Conservation (phyloP, 148 eudicot genomes). For the Suaeda aralocaspica region DNA sequence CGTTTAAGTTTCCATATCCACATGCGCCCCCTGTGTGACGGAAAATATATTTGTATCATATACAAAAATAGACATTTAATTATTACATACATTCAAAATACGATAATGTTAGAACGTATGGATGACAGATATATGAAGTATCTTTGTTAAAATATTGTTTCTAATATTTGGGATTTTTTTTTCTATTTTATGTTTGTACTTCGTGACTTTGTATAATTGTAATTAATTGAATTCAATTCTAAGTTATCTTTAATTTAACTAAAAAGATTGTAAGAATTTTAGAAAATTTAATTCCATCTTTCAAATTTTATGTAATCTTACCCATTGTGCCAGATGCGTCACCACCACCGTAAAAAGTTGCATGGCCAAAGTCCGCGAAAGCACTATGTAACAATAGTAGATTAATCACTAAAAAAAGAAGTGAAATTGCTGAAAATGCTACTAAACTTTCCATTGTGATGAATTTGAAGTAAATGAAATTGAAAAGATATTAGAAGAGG, state of each 20-base stretch:
- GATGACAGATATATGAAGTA: too few relatives aligned
- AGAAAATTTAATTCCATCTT: too few relatives aligned
- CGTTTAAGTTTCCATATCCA: conserved; percentile 76
- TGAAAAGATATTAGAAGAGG: not conserved
- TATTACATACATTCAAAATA: too few relatives aligned
- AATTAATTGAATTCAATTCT: too few relatives aligned
- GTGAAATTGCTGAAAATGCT: conserved; percentile 22
- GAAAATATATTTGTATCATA: too few relatives aligned
- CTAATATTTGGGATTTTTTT: too few relatives aligned
- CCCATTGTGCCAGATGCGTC: conserved; percentile 98
- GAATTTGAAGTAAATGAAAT: not conserved
- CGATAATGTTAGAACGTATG: too few relatives aligned
- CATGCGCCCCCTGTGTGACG: conserved; percentile 93
- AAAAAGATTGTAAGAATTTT: not conserved
- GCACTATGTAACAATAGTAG: conserved; percentile 17
- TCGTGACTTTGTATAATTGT: too few relatives aligned
- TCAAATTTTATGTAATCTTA: conserved; percentile 92
- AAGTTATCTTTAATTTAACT: too few relatives aligned
- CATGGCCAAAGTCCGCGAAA: conserved; percentile 54
- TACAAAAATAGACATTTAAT: too few relatives aligned
- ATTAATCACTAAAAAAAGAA: conserved; percentile 29
- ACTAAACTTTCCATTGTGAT: conserved; percentile 31
- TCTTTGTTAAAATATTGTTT: too few relatives aligned
- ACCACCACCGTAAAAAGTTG: conserved; percentile 89
- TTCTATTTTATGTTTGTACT: too few relatives aligned